A percentile compares a stretch with the other conserved stretches of the same genome.
Conservation (phyloP, 2,329 filamentous ascomycete species). For the Exophiala xenobiotica region DNA sequence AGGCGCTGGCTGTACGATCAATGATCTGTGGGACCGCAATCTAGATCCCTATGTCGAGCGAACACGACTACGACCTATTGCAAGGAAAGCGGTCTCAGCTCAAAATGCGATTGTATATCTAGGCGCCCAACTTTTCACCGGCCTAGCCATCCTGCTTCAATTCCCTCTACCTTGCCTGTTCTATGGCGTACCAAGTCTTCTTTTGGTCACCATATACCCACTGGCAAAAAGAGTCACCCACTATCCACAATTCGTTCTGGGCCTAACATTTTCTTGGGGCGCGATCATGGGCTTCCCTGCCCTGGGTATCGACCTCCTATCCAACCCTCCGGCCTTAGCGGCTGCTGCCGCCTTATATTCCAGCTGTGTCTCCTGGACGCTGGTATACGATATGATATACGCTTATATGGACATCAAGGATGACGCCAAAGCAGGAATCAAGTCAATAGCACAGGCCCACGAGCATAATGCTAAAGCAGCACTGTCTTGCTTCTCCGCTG, state of each 20-base stretch:
- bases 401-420: conserved; percentile 54
- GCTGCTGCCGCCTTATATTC: conserved; percentile 46
- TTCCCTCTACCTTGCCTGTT: conserved; percentile 44
- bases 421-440: conserved; percentile 51
- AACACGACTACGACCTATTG: conserved; percentile 53
- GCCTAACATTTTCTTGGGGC: conserved; percentile 53
- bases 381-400: conserved; percentile 54
- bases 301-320: conserved; percentile 46
- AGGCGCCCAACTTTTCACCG: conserved; percentile 42
- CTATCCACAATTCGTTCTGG: conserved; percentile 54
- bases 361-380: conserved; percentile 50
- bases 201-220: conserved; percentile 50
- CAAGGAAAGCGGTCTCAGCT: conserved; percentile 51
- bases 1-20: conserved; percentile 55
- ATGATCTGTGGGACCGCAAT: conserved; percentile 56
- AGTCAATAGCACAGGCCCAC: conserved; percentile 51
- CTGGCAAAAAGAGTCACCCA: conserved; percentile 54
- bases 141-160: conserved; percentile 44
- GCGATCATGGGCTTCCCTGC: conserved; percentile 51
- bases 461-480: conserved; percentile 48
- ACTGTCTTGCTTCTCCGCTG: conserved; percentile 41
- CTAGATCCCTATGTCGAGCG: conserved; percentile 54
- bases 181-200: conserved; percentile 45
- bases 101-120: conserved; percentile 46
- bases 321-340: conserved; percentile 37